phyloP scores from a whole-genome alignment of 257 asterid genomes.

The Parsonsia alboflavescens region DNA sequence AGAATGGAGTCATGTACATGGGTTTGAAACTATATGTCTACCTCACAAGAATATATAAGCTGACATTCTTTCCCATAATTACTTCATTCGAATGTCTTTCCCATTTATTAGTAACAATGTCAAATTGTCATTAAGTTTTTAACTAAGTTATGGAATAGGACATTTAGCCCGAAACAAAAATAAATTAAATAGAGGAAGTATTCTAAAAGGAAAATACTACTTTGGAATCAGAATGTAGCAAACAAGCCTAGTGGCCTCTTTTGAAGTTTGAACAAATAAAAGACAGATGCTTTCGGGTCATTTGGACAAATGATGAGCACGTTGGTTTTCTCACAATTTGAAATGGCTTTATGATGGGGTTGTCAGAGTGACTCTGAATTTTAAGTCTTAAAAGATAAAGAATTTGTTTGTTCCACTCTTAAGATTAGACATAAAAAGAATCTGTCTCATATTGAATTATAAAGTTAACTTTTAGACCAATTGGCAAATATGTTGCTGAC shows the following conservation, averaged over 20 bases:
- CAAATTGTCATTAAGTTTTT: too few relatives aligned
- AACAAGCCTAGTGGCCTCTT: neutral
- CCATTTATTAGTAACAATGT: too few relatives aligned
- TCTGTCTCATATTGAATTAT: too few relatives aligned
- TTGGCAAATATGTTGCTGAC: too few relatives aligned
- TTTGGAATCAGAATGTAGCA: neutral
- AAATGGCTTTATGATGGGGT: neutral
- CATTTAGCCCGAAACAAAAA: too few relatives aligned
- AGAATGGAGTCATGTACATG: neutral
- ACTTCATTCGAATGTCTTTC: too few relatives aligned
- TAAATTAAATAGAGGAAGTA: too few relatives aligned
- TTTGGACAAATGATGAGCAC: neutral
- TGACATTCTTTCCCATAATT: neutral
- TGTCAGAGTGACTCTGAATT: neutral
- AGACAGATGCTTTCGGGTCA: constrained; percentile 1
- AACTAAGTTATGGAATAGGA: too few relatives aligned
- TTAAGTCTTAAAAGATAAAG: neutral
- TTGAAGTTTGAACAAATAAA: neutral
- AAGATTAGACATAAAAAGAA: too few relatives aligned
- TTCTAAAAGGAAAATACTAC: neutral
- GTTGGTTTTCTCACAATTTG: neutral
- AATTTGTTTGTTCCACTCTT: neutral
- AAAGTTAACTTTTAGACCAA: too few relatives aligned
- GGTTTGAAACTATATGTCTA: neutral
- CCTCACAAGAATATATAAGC: too few relatives aligned